These are phyloP conservation scores for Calonectria pauciramosa DNA, from an alignment of 2,329 filamentous ascomycete species.

Conservation along the genomic window DNA sequence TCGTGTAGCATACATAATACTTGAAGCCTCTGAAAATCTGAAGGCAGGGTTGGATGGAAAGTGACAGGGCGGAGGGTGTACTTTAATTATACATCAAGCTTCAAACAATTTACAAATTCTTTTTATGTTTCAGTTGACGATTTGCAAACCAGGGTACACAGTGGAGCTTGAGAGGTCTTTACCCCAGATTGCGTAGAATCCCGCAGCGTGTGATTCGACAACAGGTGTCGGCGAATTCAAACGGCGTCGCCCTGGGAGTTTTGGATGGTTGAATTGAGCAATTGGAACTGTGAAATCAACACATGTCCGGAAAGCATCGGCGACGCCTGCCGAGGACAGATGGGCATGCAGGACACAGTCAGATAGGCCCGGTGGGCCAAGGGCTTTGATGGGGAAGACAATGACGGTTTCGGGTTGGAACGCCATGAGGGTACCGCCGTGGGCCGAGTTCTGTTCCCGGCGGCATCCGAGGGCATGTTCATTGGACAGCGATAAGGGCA, in stretches of 20 bases:
- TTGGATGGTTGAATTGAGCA: neutral
- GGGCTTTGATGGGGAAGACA: neutral
- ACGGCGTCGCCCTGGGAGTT: neutral
- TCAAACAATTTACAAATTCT: slow-evolving; percentile 16
- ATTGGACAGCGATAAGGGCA: neutral
- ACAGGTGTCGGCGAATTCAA: neutral
- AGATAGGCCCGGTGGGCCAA: neutral
- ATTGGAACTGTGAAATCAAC: neutral
- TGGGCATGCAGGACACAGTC: neutral
- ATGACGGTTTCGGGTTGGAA: neutral
- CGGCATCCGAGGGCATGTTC: slow-evolving; percentile 10
- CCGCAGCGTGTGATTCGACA: neutral
- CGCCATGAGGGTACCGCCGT: slow-evolving; percentile 15
- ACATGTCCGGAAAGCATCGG: neutral
- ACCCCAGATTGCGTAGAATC: slow-evolving; percentile 15
- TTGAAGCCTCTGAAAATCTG: slow-evolving; percentile 25
- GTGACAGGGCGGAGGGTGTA: slow-evolving; percentile 19
- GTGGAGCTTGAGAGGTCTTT: neutral
- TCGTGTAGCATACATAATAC: slow-evolving; percentile 30
- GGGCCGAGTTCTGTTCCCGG: slow-evolving; percentile 13
- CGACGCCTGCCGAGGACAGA: neutral
- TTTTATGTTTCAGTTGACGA: neutral
- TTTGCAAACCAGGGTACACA: neutral
- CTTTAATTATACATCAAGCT: slow-evolving; percentile 22
- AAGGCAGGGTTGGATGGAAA: slow-evolving; percentile 28